Evolutionary conservation across 139 green algal genomes (phyloP), one percentile per base, ranked within the genome.

Genomic region (Micromonas pusilla): DNA sequence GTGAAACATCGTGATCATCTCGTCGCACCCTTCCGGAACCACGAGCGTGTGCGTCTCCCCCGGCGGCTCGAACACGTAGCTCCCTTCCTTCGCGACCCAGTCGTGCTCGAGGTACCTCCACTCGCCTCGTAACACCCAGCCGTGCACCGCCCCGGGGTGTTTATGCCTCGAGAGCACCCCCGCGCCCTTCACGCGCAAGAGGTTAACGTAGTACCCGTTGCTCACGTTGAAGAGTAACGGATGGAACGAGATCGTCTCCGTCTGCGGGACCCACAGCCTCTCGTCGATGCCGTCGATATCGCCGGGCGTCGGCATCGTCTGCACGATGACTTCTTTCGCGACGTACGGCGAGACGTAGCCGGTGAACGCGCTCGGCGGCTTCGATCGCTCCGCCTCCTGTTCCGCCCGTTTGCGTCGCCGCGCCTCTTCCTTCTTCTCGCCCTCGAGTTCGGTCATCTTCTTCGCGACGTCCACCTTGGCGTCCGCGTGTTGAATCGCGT

Each of bases 1-100:
- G 73, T 79, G 45, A 39, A 79, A 79, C 73, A 79, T 32, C 23
- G 73, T 79, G 73, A 79, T 57, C 73, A 79, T 79, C 73, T 79
- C 73, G 30, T 79, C 73, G 32, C 16, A n/a, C 16, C 62, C 73
- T 2, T 72, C 32, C 13, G 39, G 73, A 9, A 79, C 73, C 73
- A 79, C 73, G 28, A 79, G 62, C 60, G 73, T 79, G 73, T 79
- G 73, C 5, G 73, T 79, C 62, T 79, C 73, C 20, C 73, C 73
- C 62, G 73, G 73, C 62, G 73, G 73, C 33, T 79, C 73, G 30
- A 79, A 79, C 73, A 79, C 39, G 33, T 79, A 79, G 9, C 28
- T 54, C 20, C 73, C 73, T 32, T 77, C 73, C 31, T 28, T 4
- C 26, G 73, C 73, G 21, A 32, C 39, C 73, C 73, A 79, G 9